These are phyloP conservation scores for Saccharomycopsis javanensis DNA, from an alignment of 805 yeast genomes.

Conservation along the genomic window DNA sequence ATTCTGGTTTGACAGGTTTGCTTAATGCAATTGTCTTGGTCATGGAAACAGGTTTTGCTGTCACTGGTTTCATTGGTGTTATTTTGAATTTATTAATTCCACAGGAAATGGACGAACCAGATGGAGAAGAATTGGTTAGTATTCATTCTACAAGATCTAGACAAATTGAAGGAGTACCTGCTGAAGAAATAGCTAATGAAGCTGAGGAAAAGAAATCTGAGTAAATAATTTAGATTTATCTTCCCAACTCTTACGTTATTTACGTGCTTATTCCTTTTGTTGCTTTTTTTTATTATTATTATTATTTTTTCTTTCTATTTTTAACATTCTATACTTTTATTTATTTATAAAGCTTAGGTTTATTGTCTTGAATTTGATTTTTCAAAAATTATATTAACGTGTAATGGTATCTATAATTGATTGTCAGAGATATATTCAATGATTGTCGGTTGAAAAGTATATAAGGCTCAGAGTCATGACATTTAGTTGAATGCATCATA, in stretches of 20 bases:
- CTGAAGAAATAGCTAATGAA: slow-evolving; percentile 7
- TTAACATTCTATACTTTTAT: too few species aligned
- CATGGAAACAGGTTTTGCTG: slow-evolving; percentile 65
- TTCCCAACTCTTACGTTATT: background rate
- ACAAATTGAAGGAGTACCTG: slow-evolving; percentile 16
- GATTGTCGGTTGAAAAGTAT: too few species aligned
- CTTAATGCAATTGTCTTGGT: slow-evolving; percentile 58
- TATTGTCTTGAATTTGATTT: too few species aligned
- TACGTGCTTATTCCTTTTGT: too few species aligned
- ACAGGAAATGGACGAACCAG: slow-evolving; percentile 41
- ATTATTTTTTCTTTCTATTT: background rate
- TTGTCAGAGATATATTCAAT: too few species aligned
- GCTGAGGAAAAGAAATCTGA: slow-evolving; percentile 1
- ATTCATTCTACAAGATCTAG: slow-evolving; percentile 15
- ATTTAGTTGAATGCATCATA: too few species aligned
- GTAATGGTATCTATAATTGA: too few species aligned
- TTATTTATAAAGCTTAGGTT: too few species aligned
- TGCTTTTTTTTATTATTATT: background rate
- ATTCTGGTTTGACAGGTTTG: slow-evolving; percentile 48
- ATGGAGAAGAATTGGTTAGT: slow-evolving; percentile 20
- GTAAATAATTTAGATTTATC: background rate
- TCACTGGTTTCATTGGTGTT: slow-evolving; percentile 57
- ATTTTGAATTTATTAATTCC: slow-evolving; percentile 54
- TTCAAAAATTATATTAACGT: too few species aligned
- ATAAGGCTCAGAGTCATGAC: too few species aligned